phyloP scores from a whole-genome alignment of 352 stramenopile species.

The Albugo candida region DNA sequence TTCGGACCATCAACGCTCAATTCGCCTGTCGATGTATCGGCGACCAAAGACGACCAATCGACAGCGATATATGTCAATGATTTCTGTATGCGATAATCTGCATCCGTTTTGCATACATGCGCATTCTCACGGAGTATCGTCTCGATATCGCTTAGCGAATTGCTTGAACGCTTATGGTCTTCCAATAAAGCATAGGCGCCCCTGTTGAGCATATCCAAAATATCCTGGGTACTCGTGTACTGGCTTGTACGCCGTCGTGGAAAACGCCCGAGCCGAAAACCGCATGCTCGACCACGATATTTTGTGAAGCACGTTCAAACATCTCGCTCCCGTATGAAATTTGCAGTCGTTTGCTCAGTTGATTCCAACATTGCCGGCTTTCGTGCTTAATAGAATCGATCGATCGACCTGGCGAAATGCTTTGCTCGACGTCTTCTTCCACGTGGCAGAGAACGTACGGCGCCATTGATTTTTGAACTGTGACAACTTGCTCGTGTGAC shows the following conservation, averaged over 20 bases:
- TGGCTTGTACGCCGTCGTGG: constrained; percentile 67
- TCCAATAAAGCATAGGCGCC: constrained; percentile 97
- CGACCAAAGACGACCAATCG: constrained; percentile 82
- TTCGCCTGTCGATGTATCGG: constrained; percentile 76
- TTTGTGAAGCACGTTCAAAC: constrained; percentile 95
- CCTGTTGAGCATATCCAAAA: constrained; percentile 94
- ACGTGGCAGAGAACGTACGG: constrained; percentile 92
- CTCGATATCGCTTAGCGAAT: constrained; percentile 95
- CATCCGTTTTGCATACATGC: constrained; percentile 27
- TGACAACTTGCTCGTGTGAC: constrained; percentile 87
- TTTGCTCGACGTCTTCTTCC: constrained; percentile 94
- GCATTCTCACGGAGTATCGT: constrained; percentile 82
- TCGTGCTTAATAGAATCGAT: constrained; percentile 94
- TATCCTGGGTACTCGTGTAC: constrained; percentile 67
- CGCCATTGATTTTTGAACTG: constrained; percentile 85
- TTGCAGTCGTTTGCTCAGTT: constrained; percentile 98
- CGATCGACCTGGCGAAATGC: constrained; percentile 94
- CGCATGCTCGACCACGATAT: constrained; percentile 96
- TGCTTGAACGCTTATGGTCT: constrained; percentile 86
- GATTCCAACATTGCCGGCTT: constrained; percentile 95
- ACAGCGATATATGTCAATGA: constrained; percentile 60
- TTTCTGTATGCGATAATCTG: constrained; percentile 27
- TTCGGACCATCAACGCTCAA: constrained; percentile 91
- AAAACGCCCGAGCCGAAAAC: constrained; percentile 90
- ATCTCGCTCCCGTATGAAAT: constrained; percentile 99